A percentile compares a stretch with the other conserved stretches of the same genome.
These are phyloP conservation scores for Viola odorata DNA, from an alignment of 345 rosid species.

Conservation along the genomic window DNA sequence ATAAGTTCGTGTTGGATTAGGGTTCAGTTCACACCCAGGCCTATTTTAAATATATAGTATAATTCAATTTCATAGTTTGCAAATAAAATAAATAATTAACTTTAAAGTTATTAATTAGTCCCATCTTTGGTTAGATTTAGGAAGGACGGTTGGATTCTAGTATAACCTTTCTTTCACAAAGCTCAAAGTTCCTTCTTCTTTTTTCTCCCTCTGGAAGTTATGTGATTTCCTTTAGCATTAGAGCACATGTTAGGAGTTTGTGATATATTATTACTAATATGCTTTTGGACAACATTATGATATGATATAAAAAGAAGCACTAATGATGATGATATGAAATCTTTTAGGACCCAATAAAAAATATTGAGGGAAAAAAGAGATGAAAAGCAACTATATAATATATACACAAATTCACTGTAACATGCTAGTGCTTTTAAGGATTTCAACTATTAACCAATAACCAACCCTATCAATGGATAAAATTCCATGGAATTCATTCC, in stretches of 20 bases:
- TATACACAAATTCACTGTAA: neutral
- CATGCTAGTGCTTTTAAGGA: slow-evolving; percentile 18
- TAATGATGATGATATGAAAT: slow-evolving; percentile 2
- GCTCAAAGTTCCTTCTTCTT: slow-evolving; percentile 24
- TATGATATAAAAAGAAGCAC: slow-evolving; percentile 2
- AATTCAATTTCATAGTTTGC: too few species aligned
- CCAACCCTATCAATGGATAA: too few species aligned
- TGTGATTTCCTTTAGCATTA: slow-evolving; percentile 10
- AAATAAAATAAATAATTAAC: neutral
- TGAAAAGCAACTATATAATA: neutral
- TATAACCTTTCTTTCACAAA: slow-evolving; percentile 16
- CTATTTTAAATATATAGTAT: too few species aligned
- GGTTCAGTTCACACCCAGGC: too few species aligned
- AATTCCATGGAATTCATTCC: too few species aligned
- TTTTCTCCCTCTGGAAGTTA: slow-evolving; percentile 29
- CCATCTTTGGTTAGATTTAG: slow-evolving; percentile 16
- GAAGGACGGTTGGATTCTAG: slow-evolving; percentile 6
- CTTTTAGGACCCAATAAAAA: slow-evolving; percentile 4
- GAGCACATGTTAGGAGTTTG: slow-evolving; percentile 2
- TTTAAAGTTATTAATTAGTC: neutral
- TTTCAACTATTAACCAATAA: slow-evolving; percentile 11
- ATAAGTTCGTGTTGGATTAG: too few species aligned
- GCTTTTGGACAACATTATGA: slow-evolving; percentile 17
- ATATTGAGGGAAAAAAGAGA: neutral
- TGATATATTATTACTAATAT: neutral